Percentiles rank a stretch among this genome's conserved stretches.
phyloP scores from a whole-genome alignment of 163 green algal genomes.

The Chlamydomonas reinhardtii region DNA sequence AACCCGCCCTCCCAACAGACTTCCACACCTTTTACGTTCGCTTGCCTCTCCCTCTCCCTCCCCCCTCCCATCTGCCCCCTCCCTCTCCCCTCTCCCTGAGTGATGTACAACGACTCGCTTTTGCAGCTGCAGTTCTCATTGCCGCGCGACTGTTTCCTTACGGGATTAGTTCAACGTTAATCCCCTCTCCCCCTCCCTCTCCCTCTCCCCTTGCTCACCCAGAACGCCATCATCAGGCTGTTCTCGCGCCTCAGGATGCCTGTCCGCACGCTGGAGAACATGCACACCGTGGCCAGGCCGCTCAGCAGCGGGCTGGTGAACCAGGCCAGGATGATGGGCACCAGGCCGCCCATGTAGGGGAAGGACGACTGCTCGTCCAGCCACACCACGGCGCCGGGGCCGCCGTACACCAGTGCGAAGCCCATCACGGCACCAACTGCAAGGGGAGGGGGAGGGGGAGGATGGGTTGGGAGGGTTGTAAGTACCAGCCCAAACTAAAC shows the following conservation, averaged over 20 bases:
- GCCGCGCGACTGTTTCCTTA: no score
- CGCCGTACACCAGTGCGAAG: constrained; percentile 64
- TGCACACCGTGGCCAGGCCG: constrained; percentile 5
- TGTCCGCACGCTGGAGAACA: constrained; percentile 62
- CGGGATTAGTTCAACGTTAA: no score
- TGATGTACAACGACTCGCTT: no score
- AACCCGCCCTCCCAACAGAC: no score
- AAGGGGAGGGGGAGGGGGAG: neutral
- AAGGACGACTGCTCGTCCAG: constrained; percentile 6
- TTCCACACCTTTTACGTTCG: no score
- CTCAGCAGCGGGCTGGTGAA: constrained; percentile 73
- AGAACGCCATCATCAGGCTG: constrained; percentile 58
- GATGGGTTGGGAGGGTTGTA: neutral
- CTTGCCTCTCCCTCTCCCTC: no score
- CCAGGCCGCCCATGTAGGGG: constrained; percentile 25
- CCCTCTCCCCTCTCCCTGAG: no score
- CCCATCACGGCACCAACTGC: constrained; percentile 63
- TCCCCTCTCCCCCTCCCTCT: no score
- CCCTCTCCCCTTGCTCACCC: neutral
- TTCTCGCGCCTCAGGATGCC: constrained; percentile 59
- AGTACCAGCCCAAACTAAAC: no score
- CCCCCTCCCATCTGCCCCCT: no score
- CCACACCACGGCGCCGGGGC: constrained; percentile 43
- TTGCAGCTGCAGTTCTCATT: no score
- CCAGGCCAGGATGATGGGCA: constrained; percentile 62